phyloP scores from a whole-genome alignment of 2,329 filamentous ascomycete species.

The Fusarium cyanostomum region DNA sequence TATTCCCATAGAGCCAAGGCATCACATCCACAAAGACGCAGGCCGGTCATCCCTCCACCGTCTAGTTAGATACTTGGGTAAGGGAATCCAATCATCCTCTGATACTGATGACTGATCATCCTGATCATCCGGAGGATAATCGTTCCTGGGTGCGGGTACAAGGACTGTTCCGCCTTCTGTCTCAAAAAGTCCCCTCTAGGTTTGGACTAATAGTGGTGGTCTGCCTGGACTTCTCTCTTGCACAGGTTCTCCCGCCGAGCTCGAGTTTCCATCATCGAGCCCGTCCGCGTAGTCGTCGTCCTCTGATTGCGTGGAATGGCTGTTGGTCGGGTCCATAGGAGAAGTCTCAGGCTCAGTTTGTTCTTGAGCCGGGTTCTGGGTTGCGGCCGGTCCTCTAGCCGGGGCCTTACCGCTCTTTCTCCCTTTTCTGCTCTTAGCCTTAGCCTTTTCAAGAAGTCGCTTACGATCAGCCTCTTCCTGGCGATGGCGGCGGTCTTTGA shows the following conservation, averaged over 20 bases:
- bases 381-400: conserved; percentile 39
- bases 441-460: conserved; percentile 87
- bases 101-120: too few species aligned
- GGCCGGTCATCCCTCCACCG: too few species aligned
- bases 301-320: conserved; percentile 53
- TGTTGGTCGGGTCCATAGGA: conserved; percentile 40
- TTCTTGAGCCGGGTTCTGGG: conserved; percentile 37
- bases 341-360: conserved; percentile 36
- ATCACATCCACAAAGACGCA: too few species aligned
- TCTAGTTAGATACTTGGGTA: too few species aligned
- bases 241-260: conserved; percentile 27
- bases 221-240: conserved; percentile 24
- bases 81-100: too few species aligned
- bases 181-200: conserved; percentile 13
- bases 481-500: conserved; percentile 87
- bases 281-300: conserved; percentile 52
- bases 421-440: conserved; percentile 89
- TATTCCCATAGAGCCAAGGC: background rate
- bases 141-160: too few species aligned
- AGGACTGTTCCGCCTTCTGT: too few species aligned
- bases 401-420: conserved; percentile 76
- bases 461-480: conserved; percentile 88
- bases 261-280: conserved; percentile 42
- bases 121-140: too few species aligned
- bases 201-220: conserved; percentile 10